phyloP scores from a whole-genome alignment of 2,329 filamentous ascomycete genomes.

The Verticillium tricorpus region DNA sequence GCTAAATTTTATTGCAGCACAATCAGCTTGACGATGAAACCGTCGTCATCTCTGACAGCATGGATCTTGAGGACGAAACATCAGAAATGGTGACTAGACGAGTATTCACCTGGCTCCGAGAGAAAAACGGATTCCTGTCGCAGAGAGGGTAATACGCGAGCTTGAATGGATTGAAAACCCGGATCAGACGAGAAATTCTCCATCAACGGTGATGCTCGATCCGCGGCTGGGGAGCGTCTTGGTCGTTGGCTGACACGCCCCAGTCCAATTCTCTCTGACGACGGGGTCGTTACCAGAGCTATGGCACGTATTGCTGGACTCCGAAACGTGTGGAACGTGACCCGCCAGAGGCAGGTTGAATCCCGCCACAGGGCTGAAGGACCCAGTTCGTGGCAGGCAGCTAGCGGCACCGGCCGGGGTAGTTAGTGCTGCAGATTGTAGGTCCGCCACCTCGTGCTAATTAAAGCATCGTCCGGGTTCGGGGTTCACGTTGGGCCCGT shows the following conservation, averaged over 20 bases:
- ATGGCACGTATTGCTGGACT: no score
- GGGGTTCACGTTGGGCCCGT: no score
- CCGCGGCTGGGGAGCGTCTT: background rate
- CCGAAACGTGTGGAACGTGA: no score
- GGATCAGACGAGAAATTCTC: conserved; percentile 15
- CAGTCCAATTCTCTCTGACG: no score
- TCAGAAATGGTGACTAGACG: conserved; percentile 20
- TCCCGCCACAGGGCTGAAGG: background rate
- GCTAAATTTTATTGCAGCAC: no score
- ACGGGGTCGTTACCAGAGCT: no score
- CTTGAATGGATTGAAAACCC: conserved; percentile 24
- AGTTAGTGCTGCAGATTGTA: no score
- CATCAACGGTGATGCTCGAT: conserved; percentile 7
- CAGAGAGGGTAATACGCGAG: conserved; percentile 20
- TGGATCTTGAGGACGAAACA: background rate
- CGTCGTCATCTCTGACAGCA: background rate
- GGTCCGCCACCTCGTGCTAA: no score
- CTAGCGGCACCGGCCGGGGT: background rate
- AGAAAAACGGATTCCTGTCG: conserved; percentile 20
- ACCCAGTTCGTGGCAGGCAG: background rate
- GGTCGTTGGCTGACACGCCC: no score
- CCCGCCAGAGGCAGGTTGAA: no score
- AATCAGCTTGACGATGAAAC: no score
- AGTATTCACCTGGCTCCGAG: conserved; percentile 23
- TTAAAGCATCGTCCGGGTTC: no score